Conservation (phyloP, 352 stramenopile species). For the Globisporangium acanthophoron region DNA sequence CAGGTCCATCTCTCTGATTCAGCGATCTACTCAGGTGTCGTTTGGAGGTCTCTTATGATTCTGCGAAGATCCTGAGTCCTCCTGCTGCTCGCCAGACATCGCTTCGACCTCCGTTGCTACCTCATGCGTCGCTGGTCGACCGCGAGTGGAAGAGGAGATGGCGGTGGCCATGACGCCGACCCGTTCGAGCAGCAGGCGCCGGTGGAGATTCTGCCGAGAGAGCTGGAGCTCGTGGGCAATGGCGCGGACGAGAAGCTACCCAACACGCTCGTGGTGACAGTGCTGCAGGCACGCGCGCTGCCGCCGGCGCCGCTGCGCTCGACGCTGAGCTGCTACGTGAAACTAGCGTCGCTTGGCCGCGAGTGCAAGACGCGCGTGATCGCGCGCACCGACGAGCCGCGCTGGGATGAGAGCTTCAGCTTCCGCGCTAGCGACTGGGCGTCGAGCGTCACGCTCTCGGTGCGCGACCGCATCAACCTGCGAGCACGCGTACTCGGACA, state of each 20-base stretch:
- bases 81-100: not conserved
- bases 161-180: not conserved
- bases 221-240: constrained; percentile 38
- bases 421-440: constrained; percentile 69
- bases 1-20: not conserved
- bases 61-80: too few species aligned
- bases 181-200: constrained; percentile 22
- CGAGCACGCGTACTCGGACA: constrained; percentile 73
- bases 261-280: constrained; percentile 69
- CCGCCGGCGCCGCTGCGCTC: constrained; percentile 38
- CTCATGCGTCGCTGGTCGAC: constrained; percentile 2
- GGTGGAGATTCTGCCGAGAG: constrained; percentile 53
- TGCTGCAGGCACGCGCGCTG: constrained; percentile 57
- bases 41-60: not conserved
- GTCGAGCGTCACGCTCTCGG: constrained; percentile 50
- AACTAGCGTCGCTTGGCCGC: constrained; percentile 51
- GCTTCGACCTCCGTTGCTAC: too few species aligned
- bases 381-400: constrained; percentile 50
- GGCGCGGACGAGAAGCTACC: constrained; percentile 52
- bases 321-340: constrained; percentile 70
- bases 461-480: constrained; percentile 66
- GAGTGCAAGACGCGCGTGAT: constrained; percentile 75
- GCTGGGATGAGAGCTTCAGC: constrained; percentile 74
- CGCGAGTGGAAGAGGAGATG: not conserved
- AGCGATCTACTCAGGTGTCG: not conserved